Conservation (phyloP, 2,329 filamentous ascomycete genomes). For the Cytospora leucostoma region DNA sequence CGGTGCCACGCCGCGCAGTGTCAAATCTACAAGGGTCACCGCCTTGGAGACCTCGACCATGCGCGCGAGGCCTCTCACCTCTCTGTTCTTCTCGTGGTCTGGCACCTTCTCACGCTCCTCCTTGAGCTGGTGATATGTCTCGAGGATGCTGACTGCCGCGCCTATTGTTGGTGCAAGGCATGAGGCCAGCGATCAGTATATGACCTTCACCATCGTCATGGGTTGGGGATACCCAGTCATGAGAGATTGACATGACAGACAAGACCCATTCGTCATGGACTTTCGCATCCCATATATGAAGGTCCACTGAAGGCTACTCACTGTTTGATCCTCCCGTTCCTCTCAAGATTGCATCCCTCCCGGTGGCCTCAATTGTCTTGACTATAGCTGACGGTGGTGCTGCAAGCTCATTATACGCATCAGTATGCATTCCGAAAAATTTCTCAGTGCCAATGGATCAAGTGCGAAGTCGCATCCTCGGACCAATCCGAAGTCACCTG, state of each 20-base stretch:
- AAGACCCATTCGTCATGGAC: conserved; percentile 2
- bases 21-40: conserved; percentile 84
- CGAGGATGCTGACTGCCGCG: conserved; percentile 92
- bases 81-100: conserved; percentile 41
- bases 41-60: conserved; percentile 87
- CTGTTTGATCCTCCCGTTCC: conserved; percentile 85
- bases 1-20: conserved; percentile 76
- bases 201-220: not conserved
- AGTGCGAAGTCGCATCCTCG: not conserved
- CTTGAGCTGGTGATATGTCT: conserved; percentile 69
- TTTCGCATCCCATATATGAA: conserved; percentile 9
- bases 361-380: conserved; percentile 82
- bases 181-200: conserved; percentile 9
- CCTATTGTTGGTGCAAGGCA: conserved; percentile 43
- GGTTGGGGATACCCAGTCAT: not conserved
- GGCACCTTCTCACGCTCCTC: conserved; percentile 32
- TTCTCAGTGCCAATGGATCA: not conserved
- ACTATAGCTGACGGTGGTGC: conserved; percentile 89
- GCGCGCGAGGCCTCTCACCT: conserved; percentile 82
- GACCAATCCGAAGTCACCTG: not conserved
- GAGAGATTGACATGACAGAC: conserved; percentile 1
- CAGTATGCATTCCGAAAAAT: conserved; percentile 5
- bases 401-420: conserved; percentile 33
- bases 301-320: conserved; percentile 47
- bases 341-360: conserved; percentile 89